Evolutionary conservation across 768 basidiomycete genomes (phyloP).

Genomic region (Tulasnella calospora): DNA sequence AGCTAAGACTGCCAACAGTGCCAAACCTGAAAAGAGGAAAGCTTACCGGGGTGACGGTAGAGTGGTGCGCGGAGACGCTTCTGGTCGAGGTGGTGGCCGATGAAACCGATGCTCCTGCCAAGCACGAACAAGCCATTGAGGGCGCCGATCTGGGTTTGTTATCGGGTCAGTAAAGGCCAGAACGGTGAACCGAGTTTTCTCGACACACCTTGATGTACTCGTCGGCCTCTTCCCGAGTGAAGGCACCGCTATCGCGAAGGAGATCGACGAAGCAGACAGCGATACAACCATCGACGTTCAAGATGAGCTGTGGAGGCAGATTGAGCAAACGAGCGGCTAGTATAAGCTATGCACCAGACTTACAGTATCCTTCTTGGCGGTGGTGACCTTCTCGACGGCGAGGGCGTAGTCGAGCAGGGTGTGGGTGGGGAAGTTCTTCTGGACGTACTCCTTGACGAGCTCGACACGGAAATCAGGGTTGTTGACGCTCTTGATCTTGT

Average conservation of each 20-base stretch:
- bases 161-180: constrained; percentile 1
- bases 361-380: constrained; percentile 93
- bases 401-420: constrained; percentile 89
- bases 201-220: constrained; percentile 80
- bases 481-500: constrained; percentile 99
- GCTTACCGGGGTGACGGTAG: constrained; percentile 70
- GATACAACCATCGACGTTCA: constrained; percentile 95
- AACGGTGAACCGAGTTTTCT: neutral
- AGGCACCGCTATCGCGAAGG: constrained; percentile 85
- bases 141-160: constrained; percentile 59
- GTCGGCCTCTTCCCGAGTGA: constrained; percentile 91
- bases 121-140: constrained; percentile 97
- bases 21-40: neutral
- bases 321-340: neutral
- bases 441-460: constrained; percentile 92
- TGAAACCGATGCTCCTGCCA: constrained; percentile 96
- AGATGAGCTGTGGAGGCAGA: constrained; percentile 57
- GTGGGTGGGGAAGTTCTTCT: constrained; percentile 94
- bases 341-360: constrained; percentile 31
- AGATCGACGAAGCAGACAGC: constrained; percentile 96
- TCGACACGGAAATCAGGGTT: constrained; percentile 92
- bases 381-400: constrained; percentile 96
- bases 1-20: neutral
- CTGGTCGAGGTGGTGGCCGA: constrained; percentile 94
- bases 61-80: constrained; percentile 88